Conservation (phyloP, 164 flowering plant species). For the Chimonanthus salicifolius region DNA sequence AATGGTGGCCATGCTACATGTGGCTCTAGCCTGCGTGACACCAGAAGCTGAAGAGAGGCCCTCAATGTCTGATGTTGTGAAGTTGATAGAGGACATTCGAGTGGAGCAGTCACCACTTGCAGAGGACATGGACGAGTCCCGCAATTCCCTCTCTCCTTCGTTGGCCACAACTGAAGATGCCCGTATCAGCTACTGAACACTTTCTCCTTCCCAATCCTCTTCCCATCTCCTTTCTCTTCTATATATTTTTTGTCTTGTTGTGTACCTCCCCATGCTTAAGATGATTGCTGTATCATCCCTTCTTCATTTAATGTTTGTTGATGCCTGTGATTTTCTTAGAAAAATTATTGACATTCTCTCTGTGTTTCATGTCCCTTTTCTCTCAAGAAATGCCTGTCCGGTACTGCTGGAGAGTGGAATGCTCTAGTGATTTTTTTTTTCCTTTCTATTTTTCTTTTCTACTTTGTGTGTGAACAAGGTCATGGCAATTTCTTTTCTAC, state of each 20-base stretch:
- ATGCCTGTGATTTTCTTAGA: background rate
- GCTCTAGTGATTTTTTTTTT: no score
- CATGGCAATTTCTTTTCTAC: no score
- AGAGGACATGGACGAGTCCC: conserved; percentile 84
- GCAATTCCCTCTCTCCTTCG: conserved; percentile 74
- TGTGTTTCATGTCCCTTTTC: no score
- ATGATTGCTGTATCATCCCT: conserved; percentile 7
- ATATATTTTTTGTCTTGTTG: background rate
- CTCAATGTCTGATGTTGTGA: conserved; percentile 67
- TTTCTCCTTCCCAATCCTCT: background rate
- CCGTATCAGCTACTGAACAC: conserved; percentile 22
- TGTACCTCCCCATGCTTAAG: background rate
- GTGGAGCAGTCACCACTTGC: conserved; percentile 89
- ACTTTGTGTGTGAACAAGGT: no score
- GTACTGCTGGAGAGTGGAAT: no score
- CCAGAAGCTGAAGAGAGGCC: conserved; percentile 85
- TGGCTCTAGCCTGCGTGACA: conserved; percentile 74
- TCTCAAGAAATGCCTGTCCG: no score
- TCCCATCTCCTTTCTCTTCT: background rate
- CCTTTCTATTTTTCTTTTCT: no score
- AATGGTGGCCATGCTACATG: conserved; percentile 81
- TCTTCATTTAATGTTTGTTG: conserved; percentile 2
- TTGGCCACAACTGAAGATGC: conserved; percentile 74
- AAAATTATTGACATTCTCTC: background rate
- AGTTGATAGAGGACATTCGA: conserved; percentile 84